A percentile compares a stretch with the other conserved stretches of the same genome.
phyloP scores from a whole-genome alignment of 2,329 filamentous ascomycete genomes.

The Coniochaeta sp. region DNA sequence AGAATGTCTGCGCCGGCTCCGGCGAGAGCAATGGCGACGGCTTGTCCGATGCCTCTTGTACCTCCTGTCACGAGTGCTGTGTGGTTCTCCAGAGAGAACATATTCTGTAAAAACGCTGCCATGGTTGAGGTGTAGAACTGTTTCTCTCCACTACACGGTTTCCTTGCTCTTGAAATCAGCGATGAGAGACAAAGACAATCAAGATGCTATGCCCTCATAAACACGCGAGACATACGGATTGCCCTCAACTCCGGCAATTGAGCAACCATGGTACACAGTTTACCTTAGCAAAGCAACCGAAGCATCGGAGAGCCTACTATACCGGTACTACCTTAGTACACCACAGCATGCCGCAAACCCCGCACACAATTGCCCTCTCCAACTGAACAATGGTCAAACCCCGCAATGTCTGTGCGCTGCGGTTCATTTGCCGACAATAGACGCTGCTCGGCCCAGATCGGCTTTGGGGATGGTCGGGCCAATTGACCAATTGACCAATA shows the following conservation, averaged over 20 bases:
- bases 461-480: background rate
- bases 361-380: background rate
- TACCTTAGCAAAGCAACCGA: too few species aligned
- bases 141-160: too few species aligned
- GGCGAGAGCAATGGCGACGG: conserved; percentile 48
- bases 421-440: background rate
- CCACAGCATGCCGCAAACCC: too few species aligned
- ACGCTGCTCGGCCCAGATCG: background rate
- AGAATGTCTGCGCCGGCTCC: conserved; percentile 52
- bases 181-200: background rate
- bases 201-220: background rate
- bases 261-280: background rate
- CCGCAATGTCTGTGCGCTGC: background rate
- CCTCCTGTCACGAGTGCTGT: conserved; percentile 51
- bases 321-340: too few species aligned
- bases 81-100: conserved; percentile 49
- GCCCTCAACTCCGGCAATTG: background rate
- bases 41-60: conserved; percentile 50
- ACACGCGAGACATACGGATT: background rate
- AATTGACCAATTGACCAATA: background rate
- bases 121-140: background rate
- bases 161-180: background rate
- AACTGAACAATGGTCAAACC: background rate
- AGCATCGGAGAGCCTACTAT: background rate
- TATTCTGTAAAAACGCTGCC: conserved; percentile 12